Evolutionary conservation across 2,329 filamentous ascomycete species (phyloP), one percentile per base, ranked within the genome.

Genomic region (Pezicula radicicola): DNA sequence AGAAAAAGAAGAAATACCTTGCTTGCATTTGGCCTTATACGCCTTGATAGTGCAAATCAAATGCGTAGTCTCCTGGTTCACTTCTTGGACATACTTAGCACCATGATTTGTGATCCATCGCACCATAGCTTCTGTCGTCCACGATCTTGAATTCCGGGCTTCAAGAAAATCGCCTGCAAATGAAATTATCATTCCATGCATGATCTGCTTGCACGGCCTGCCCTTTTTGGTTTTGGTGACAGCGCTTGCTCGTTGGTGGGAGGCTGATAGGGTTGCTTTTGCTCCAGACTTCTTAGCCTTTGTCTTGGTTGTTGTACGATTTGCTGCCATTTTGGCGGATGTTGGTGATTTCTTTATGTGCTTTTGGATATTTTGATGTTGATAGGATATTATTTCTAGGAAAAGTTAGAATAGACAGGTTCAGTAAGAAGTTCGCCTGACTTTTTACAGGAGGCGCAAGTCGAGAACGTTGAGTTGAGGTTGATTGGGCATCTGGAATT

Each of bases 21-120:
- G 55, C 1, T 25, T 6, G 19, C 27, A 39, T 35, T 55, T 60
- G 30, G 60, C 62, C 55, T 78, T 76, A 67, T 83, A 91, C 15
- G 85, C 79, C 33, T 83, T 76, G 46, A 78, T 72, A 0, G 81
- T 83, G 49, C 83, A 81, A 19, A 96, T 76, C 0, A 96, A 71
- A 68, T 96, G 91, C 0, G 91, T 96, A 9, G 87, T 81, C 0
- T 72, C 61, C 0, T 74, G 65, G 25, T 74, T 74, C 16, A 90
- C 69, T 0, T 74, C 70, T 1, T 72, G 65, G 0, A 72, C 69
- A 63, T 84, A 87, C 1, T 52, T 67, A 1, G 88, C 91, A 6
- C 81, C 83, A 52, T 87, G 81, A 4, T 73, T 64, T 4, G 72
- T 71, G 9, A 89, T 76, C 89, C 89, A 96, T 37, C 73, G 72